Percentiles rank a stretch among this genome's conserved stretches.
Conservation (phyloP, 2,329 filamentous ascomycete species). For the Fusarium dimerum region DNA sequence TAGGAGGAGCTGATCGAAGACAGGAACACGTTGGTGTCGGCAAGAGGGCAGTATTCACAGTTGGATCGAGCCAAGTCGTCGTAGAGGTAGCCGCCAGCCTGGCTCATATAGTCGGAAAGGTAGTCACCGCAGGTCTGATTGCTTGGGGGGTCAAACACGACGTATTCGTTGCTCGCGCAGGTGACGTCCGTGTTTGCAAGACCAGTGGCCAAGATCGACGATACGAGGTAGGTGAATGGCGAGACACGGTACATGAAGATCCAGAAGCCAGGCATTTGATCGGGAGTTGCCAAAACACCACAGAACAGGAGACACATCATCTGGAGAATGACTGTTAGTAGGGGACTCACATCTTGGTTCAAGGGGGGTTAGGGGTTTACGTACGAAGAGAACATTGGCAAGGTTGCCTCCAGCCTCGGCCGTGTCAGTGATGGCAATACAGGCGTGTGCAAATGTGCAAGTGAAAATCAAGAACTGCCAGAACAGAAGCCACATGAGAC, state of each 20-base stretch:
- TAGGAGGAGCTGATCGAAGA: conserved; percentile 45
- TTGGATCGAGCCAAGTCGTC: conserved; percentile 52
- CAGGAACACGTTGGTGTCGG: conserved; percentile 43
- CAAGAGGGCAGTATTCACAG: conserved; percentile 50
- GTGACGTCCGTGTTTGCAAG: conserved; percentile 29
- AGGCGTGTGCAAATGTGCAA: conserved; percentile 66
- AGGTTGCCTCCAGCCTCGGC: conserved; percentile 70
- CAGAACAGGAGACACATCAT: conserved; percentile 67
- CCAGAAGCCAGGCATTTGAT: conserved; percentile 67
- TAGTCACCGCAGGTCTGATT: conserved; percentile 58
- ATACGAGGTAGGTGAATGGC: conserved; percentile 47
- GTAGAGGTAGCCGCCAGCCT: conserved; percentile 49
- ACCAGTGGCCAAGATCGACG: conserved; percentile 29
- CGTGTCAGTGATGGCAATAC: conserved; percentile 63
- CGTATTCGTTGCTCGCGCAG: conserved; percentile 66
- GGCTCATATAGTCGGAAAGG: conserved; percentile 46
- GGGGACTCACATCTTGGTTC: background rate
- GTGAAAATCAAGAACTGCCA: conserved; percentile 68
- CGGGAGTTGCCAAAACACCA: conserved; percentile 60
- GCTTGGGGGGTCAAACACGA: conserved; percentile 60
- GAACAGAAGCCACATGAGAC: conserved; percentile 67
- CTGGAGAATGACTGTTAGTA: background rate
- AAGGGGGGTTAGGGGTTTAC: background rate
- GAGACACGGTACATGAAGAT: conserved; percentile 71
- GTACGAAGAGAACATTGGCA: conserved; percentile 61